phyloP scores from a whole-genome alignment of 805 yeast genomes.

The Yarrowia alimentaria region DNA sequence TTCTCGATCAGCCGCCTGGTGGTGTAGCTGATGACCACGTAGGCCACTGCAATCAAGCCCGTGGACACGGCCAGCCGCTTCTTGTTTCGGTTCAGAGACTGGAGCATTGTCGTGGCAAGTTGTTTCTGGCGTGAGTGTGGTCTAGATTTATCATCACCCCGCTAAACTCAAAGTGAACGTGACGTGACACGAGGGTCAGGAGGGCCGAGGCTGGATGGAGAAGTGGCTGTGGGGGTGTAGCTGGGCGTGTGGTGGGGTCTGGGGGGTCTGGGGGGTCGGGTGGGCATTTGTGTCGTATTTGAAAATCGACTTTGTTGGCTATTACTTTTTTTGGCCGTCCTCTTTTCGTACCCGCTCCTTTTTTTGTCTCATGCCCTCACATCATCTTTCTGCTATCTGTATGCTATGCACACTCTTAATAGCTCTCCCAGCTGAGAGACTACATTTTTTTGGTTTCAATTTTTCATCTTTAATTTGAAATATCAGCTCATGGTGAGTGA shows the following conservation, averaged over 20 bases:
- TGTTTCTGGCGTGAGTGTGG: constrained; percentile 7
- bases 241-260: no score
- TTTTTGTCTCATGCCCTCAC: no score
- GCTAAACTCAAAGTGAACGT: constrained; percentile 27
- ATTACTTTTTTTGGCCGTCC: no score
- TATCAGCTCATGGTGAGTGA: no score
- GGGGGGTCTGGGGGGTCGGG: background rate
- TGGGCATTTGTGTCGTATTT: no score
- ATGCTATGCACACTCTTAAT: no score
- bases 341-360: no score
- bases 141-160: constrained; percentile 22
- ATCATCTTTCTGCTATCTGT: no score
- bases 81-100: constrained; percentile 47
- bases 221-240: background rate
- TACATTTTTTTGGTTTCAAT: no score
- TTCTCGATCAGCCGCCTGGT: constrained; percentile 48
- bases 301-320: no score
- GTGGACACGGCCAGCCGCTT: constrained; percentile 47
- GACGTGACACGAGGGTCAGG: constrained; percentile 26
- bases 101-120: constrained; percentile 33
- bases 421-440: no score
- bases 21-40: constrained; percentile 47
- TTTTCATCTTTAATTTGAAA: no score
- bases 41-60: constrained; percentile 48
- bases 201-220: constrained; percentile 16